phyloP scores from a whole-genome alignment of 202 grass and related monocot genomes.

The Panicum hallii region DNA sequence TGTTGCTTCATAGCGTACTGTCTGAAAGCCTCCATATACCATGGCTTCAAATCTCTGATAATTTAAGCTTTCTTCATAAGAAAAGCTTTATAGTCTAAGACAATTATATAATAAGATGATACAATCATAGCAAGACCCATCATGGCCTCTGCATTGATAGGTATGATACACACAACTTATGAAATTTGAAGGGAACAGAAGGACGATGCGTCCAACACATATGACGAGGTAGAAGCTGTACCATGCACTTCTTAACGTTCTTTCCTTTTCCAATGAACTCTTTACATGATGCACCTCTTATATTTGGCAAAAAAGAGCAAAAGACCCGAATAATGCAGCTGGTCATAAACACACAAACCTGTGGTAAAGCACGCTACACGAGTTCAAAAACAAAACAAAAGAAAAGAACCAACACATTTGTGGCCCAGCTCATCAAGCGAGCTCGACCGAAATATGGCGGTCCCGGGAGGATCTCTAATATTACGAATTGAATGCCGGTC shows the following conservation, averaged over 20 bases:
- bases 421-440: not conserved
- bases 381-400: not conserved
- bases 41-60: too few species aligned
- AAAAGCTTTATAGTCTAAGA: too few species aligned
- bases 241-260: not conserved
- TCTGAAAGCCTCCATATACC: not conserved
- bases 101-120: too few species aligned
- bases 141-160: too few species aligned
- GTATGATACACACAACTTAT: too few species aligned
- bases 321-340: not conserved
- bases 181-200: too few species aligned
- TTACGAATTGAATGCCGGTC: conserved; percentile 21
- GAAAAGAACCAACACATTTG: not conserved
- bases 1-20: not conserved
- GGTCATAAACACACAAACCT: not conserved
- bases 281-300: not conserved
- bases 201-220: not conserved
- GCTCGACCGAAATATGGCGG: not conserved
- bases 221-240: not conserved
- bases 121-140: too few species aligned
- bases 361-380: conserved; percentile 14
- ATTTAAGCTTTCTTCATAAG: too few species aligned
- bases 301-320: not conserved
- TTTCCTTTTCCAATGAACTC: not conserved
- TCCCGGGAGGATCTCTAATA: conserved; percentile 35